These are phyloP conservation scores for Petrea volubilis DNA, from an alignment of 257 asterid genomes.

Conservation along the genomic window DNA sequence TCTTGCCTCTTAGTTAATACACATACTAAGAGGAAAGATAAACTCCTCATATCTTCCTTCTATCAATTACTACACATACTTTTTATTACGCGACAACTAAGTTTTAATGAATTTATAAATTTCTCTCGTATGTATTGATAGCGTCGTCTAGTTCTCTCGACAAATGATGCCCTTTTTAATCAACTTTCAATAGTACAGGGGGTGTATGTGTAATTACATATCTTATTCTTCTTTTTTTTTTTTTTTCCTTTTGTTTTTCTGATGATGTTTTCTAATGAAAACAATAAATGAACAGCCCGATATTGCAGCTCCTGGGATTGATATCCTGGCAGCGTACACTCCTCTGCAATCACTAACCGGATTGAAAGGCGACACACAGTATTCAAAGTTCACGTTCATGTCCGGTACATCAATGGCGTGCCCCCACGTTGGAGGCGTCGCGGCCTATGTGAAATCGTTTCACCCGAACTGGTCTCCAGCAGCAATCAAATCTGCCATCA, in stretches of 20 bases:
- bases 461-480: slow-evolving; percentile 88
- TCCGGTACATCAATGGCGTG: slow-evolving; percentile 97
- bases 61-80: too few relatives aligned
- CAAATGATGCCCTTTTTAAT: too few relatives aligned
- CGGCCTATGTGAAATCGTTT: slow-evolving; percentile 88
- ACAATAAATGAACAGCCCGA: slow-evolving; percentile 68
- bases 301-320: slow-evolving; percentile 87
- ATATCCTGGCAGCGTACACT: slow-evolving; percentile 84
- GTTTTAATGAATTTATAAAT: too few relatives aligned
- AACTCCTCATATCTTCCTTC: too few relatives aligned
- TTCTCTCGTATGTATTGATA: too few relatives aligned
- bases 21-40: too few relatives aligned
- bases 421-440: slow-evolving; percentile 81
- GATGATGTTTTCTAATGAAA: neutral
- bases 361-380: slow-evolving; percentile 62
- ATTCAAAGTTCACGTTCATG: slow-evolving; percentile 73
- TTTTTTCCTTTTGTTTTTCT: neutral
- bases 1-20: too few relatives aligned
- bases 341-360: slow-evolving; percentile 73
- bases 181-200: too few relatives aligned
- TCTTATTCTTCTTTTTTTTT: neutral
- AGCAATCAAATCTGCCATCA: slow-evolving; percentile 82
- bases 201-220: too few relatives aligned
- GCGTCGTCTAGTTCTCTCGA: too few relatives aligned
- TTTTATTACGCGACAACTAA: too few relatives aligned